Evolutionary conservation across 2,329 filamentous ascomycete species (phyloP).

Genomic region (Diaporthe caulivora): DNA sequence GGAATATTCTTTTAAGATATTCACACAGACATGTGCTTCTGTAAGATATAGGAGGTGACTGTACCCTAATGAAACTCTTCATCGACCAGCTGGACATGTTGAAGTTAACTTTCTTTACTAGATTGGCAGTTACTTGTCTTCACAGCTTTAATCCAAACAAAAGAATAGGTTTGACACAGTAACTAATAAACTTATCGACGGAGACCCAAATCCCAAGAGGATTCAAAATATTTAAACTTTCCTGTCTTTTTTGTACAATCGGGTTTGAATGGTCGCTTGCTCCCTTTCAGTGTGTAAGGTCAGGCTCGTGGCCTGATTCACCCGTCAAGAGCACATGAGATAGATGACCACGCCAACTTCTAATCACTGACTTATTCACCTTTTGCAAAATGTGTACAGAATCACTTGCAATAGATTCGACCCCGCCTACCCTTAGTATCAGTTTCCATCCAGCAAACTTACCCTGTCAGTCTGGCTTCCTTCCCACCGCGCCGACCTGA

Average conservation of each 20-base stretch:
- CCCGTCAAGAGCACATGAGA: neutral
- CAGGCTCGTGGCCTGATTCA: neutral
- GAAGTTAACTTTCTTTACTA: neutral
- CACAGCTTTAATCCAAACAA: neutral
- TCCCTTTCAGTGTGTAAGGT: neutral
- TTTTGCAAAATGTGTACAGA: neutral
- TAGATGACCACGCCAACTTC: neutral
- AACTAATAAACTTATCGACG: neutral
- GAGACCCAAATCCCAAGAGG: too few species aligned
- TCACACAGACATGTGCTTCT: neutral
- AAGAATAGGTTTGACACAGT: neutral
- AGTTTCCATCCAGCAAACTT: neutral
- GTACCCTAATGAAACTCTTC: neutral
- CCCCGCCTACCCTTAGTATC: neutral
- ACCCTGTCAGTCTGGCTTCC: neutral
- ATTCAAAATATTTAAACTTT: too few species aligned
- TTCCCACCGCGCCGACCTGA: neutral
- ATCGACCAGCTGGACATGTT: neutral
- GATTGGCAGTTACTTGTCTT: neutral
- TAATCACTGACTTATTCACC: too few species aligned
- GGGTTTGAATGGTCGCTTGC: too few species aligned
- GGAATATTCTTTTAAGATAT: neutral
- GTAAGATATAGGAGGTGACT: neutral
- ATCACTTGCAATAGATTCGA: neutral
- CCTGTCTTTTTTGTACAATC: too few species aligned